These are phyloP conservation scores for Fraxinus anomala DNA, from an alignment of 257 asterid species.

Conservation along the genomic window DNA sequence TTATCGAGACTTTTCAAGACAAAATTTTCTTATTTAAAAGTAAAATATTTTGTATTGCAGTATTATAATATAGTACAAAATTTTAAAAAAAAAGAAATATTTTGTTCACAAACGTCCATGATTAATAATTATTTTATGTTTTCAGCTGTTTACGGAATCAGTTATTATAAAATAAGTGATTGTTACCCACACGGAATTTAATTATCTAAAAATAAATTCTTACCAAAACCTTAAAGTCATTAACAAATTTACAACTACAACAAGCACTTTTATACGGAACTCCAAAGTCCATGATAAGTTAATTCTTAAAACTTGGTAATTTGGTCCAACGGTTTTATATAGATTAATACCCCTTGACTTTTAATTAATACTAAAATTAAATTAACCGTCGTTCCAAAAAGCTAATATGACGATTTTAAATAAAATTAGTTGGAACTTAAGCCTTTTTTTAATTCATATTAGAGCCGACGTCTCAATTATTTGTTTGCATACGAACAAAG, in stretches of 20 bases:
- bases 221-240: too few relatives aligned
- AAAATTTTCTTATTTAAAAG: too few relatives aligned
- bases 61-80: too few relatives aligned
- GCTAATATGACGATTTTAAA: conserved; percentile 6
- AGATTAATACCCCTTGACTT: conserved; percentile 7
- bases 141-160: too few relatives aligned
- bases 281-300: neutral
- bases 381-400: neutral
- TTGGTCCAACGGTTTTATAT: conserved; percentile 12
- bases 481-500: neutral
- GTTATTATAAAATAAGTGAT: too few relatives aligned
- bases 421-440: neutral
- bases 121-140: too few relatives aligned
- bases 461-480: conserved; percentile 23
- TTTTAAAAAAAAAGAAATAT: too few relatives aligned
- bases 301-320: neutral
- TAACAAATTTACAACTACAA: neutral
- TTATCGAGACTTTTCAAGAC: too few relatives aligned
- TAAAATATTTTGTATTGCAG: too few relatives aligned
- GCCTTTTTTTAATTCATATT: neutral
- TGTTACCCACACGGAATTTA: too few relatives aligned
- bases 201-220: too few relatives aligned
- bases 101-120: too few relatives aligned
- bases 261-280: neutral
- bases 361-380: neutral